phyloP scores from a whole-genome alignment of 768 basidiomycete genomes.

The Solioccasus polychromus region DNA sequence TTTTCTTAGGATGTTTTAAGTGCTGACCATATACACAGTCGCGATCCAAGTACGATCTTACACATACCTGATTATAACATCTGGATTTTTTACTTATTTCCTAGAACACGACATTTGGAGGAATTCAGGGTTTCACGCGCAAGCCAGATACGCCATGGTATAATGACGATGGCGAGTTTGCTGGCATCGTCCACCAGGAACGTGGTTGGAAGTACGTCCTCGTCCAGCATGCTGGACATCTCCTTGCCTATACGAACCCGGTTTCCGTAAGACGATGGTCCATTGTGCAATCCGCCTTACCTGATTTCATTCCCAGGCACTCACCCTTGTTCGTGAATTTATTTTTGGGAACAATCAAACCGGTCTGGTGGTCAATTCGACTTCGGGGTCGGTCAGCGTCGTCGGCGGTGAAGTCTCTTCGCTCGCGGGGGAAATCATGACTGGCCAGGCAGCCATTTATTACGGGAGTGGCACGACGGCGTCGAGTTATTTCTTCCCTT shows the following conservation, averaged over 20 bases:
- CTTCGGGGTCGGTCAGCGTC: slow-evolving; percentile 26
- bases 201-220: slow-evolving; percentile 53
- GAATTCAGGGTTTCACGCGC: slow-evolving; percentile 69
- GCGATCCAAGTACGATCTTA: slow-evolving; percentile 46
- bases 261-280: slow-evolving; percentile 45
- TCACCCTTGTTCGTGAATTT: slow-evolving; percentile 53
- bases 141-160: slow-evolving; percentile 66
- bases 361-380: slow-evolving; percentile 45
- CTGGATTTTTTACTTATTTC: no score
- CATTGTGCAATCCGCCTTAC: no score
- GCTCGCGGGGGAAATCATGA: slow-evolving; percentile 46
- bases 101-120: slow-evolving; percentile 84
- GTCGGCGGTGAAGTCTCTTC: slow-evolving; percentile 49
- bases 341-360: slow-evolving; percentile 62
- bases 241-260: slow-evolving; percentile 34
- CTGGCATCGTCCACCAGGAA: slow-evolving; percentile 72
- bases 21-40: slow-evolving; percentile 33
- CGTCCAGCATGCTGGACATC: slow-evolving; percentile 37
- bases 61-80: no score
- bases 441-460: slow-evolving; percentile 53
- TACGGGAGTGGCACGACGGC: slow-evolving; percentile 47
- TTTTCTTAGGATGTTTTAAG: no score
- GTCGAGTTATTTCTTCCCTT: slow-evolving; percentile 53
- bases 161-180: slow-evolving; percentile 53
- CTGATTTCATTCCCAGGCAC: no score